Evolutionary conservation across 2,329 filamentous ascomycete species (phyloP), one percentile per base, ranked within the genome.

Genomic region (Stagonosporopsis vannaccii): DNA sequence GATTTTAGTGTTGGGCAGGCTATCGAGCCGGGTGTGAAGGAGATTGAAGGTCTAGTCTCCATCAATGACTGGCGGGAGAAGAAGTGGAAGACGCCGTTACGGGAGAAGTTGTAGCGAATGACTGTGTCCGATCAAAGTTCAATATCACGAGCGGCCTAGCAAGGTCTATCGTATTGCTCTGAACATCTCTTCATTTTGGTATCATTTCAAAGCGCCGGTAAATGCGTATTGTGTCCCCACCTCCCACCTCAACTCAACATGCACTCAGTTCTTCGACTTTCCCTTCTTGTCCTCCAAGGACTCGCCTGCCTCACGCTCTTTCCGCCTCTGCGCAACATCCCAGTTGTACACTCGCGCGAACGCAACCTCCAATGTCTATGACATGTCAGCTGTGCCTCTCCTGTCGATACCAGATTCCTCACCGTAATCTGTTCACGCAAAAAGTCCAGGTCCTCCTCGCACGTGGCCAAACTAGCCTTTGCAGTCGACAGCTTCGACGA

Each of bases 301-400:
- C 36, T 82, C 79, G 15, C 70, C 73, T 8, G 60, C 66, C 35
- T 89, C 87, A 76, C 92, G 95, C 59, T 97, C 92, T 81, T 97
- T 97, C 67, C 95, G 84, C 79, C 96, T 91, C 81, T 97, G 91
- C 39, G 94, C 91, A 4, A 99, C 92, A 71, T 99, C 95, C 94
- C 95, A 98, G 78, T 99, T 99, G 78, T 99, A 98, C n/a, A 99
- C 93, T 62, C 95, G 85, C 20, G 95, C 95, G 36, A 94, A 92
- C 4, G 95, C 95, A 30, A 99, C 95, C 78, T 99, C 95, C 82
- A 99, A 89, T 0, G 93, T 97, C 91, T 96, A 61, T 41, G 22
- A 54, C 7, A 56, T 20, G 63, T 68, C 54, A 74, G 66, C 33
- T 17, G 1, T 13, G 12, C 7, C 12, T 30, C 4, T 13, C 12